Conservation (phyloP, 192 early-diverging fungal species). For the Lobulomyces angularis region DNA sequence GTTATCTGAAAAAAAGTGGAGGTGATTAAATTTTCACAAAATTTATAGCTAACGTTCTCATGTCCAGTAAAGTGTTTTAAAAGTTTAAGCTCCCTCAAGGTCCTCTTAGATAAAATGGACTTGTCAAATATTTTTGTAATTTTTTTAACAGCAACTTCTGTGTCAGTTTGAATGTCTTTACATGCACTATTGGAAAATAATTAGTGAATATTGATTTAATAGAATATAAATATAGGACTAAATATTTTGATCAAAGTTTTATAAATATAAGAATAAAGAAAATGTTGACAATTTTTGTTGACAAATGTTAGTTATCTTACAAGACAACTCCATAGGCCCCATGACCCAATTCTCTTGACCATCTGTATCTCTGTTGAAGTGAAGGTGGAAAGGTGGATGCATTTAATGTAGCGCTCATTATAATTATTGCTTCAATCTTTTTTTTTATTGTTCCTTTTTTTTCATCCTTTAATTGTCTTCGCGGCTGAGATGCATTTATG, state of each 20-base stretch:
- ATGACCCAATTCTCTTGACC: slow-evolving; percentile 73
- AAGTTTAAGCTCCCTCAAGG: slow-evolving; percentile 60
- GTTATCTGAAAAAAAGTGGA: slow-evolving; percentile 44
- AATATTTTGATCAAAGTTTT: too few species aligned
- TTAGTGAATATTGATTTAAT: too few species aligned
- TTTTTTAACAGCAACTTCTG: slow-evolving; percentile 59
- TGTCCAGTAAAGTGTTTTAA: slow-evolving; percentile 59
- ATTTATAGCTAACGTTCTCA: slow-evolving; percentile 46
- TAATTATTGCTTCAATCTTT: too few species aligned
- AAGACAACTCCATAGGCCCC: slow-evolving; percentile 85
- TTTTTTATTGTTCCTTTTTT: too few species aligned
- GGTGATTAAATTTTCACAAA: background rate
- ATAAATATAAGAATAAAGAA: too few species aligned
- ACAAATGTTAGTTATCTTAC: too few species aligned
- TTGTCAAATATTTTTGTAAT: slow-evolving; percentile 54
- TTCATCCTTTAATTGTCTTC: too few species aligned
- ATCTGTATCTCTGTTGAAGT: slow-evolving; percentile 46
- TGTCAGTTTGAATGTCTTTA: slow-evolving; percentile 20
- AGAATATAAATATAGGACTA: too few species aligned
- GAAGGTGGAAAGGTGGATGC: slow-evolving; percentile 45
- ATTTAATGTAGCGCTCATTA: too few species aligned
- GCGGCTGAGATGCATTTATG: too few species aligned
- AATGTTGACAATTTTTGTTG: too few species aligned
- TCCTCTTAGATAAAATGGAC: slow-evolving; percentile 56
- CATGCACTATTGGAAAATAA: too few species aligned